These are phyloP conservation scores for Irpex sp. DNA, from an alignment of 1,284 basidiomycete genomes.

Conservation along the genomic window DNA sequence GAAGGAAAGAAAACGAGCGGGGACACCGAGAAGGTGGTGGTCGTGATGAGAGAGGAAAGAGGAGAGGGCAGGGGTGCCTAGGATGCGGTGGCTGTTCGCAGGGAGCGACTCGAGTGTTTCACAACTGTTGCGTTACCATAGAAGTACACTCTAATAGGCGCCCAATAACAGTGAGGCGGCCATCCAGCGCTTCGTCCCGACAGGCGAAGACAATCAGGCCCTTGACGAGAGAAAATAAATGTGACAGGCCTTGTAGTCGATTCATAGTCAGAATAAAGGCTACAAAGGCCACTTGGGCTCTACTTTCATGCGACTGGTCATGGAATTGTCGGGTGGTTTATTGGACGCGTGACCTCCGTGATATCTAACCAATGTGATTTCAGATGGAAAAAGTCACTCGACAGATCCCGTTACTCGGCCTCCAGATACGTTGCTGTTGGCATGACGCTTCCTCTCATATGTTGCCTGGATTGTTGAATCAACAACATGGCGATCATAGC, in stretches of 20 bases:
- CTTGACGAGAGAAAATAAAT: not conserved
- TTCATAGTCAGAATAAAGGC: too few species aligned
- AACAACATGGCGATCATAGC: not conserved
- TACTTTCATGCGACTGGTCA: too few species aligned
- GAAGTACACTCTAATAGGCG: not conserved
- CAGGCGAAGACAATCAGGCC: not conserved
- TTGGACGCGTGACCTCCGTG: not conserved
- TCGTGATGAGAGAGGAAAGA: constrained; percentile 4
- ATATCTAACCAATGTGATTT: not conserved
- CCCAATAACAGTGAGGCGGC: not conserved
- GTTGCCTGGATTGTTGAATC: not conserved
- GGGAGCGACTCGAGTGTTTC: not conserved
- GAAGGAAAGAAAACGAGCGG: constrained; percentile 18
- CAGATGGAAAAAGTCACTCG: not conserved
- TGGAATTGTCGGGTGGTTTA: not conserved
- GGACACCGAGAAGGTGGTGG: constrained; percentile 4
- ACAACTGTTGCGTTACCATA: constrained; percentile 5
- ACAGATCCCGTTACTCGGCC: not conserved
- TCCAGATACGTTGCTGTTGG: not conserved
- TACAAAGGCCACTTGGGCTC: too few species aligned
- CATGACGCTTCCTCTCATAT: not conserved
- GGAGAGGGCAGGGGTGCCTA: constrained; percentile 5
- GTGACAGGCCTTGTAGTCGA: too few species aligned
- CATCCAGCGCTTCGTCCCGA: not conserved
- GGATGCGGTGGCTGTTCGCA: constrained; percentile 6